Percentiles rank a stretch among this genome's conserved stretches.
Conservation (phyloP, 225 moss, liverwort and hornwort species). For the Sphagnum tenellum region DNA sequence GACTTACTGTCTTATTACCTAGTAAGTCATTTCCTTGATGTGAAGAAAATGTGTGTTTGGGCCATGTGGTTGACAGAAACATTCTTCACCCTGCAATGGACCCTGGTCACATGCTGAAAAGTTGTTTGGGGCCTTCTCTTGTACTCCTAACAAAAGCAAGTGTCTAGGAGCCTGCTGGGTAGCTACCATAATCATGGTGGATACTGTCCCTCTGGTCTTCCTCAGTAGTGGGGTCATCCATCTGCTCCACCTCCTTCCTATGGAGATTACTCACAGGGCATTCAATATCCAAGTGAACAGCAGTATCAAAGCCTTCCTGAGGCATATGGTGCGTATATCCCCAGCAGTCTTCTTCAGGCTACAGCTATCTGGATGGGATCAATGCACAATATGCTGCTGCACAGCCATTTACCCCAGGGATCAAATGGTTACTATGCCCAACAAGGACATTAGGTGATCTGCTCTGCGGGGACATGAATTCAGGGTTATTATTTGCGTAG, state of each 20-base stretch:
- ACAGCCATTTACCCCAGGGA: no score
- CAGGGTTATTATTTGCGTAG: no score
- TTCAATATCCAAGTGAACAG: slow-evolving; percentile 79
- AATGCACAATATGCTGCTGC: no score
- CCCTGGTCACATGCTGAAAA: slow-evolving; percentile 3
- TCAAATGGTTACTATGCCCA: no score
- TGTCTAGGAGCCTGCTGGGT: slow-evolving; percentile 69
- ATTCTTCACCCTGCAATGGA: no score
- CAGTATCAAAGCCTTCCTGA: slow-evolving; percentile 80
- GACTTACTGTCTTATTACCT: no score
- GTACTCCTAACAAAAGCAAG: slow-evolving; percentile 65
- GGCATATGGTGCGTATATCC: slow-evolving; percentile 72
- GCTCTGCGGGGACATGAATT: no score
- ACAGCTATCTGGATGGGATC: slow-evolving; percentile 20
- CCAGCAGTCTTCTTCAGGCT: slow-evolving; percentile 70
- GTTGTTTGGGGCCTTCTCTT: slow-evolving; percentile 22
- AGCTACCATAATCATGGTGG: slow-evolving; percentile 70
- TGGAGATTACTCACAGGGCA: slow-evolving; percentile 70
- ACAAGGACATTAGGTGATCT: no score
- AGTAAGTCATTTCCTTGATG: no score
- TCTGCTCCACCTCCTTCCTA: slow-evolving; percentile 75
- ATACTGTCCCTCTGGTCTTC: slow-evolving; percentile 66
- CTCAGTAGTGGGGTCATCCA: slow-evolving; percentile 90
- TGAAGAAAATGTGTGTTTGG: no score
- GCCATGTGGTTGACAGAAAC: no score